phyloP scores from a whole-genome alignment of 306 rosid genomes.

The Prunus kanzakura region DNA sequence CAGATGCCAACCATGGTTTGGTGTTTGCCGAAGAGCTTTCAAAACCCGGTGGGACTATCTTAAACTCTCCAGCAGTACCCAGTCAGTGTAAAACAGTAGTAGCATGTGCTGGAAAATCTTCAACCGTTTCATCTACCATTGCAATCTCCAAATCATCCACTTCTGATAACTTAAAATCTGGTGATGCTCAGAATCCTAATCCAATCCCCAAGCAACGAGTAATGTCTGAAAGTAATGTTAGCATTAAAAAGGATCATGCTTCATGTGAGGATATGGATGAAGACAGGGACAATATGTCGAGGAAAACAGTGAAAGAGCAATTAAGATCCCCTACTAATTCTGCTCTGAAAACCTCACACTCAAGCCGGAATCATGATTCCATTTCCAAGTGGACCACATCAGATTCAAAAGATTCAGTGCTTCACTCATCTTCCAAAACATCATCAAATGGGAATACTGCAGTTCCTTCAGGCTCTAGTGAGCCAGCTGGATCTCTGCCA shows the following conservation, averaged over 20 bases:
- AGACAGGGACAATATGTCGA: conserved; percentile 38
- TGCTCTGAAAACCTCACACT: conserved; percentile 42
- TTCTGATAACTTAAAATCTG: conserved; percentile 40
- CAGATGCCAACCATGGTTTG: conserved; percentile 47
- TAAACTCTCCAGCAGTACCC: conserved; percentile 26
- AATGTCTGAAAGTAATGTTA: conserved; percentile 42
- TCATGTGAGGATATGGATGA: conserved; percentile 52
- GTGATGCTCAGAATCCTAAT: conserved; percentile 45
- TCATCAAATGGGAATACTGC: conserved; percentile 40
- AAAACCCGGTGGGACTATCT: conserved; percentile 38
- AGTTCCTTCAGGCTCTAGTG: conserved; percentile 42
- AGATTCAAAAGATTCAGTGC: conserved; percentile 55
- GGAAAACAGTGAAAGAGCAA: conserved; percentile 63
- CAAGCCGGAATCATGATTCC: conserved; percentile 65
- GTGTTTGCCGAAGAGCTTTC: conserved; percentile 54
- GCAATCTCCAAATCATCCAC: conserved; percentile 43
- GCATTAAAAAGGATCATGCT: conserved; percentile 50
- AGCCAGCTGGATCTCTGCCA: conserved; percentile 42
- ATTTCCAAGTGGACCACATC: conserved; percentile 48
- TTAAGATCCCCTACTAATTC: conserved; percentile 49
- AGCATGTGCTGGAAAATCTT: conserved; percentile 47
- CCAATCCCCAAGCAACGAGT: conserved; percentile 44
- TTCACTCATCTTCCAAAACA: conserved; percentile 46
- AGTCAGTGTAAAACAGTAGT: conserved; percentile 39
- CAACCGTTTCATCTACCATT: conserved; percentile 41